phyloP scores from a whole-genome alignment of 208 protist genomes.

The Vickermania spadyakhi region DNA sequence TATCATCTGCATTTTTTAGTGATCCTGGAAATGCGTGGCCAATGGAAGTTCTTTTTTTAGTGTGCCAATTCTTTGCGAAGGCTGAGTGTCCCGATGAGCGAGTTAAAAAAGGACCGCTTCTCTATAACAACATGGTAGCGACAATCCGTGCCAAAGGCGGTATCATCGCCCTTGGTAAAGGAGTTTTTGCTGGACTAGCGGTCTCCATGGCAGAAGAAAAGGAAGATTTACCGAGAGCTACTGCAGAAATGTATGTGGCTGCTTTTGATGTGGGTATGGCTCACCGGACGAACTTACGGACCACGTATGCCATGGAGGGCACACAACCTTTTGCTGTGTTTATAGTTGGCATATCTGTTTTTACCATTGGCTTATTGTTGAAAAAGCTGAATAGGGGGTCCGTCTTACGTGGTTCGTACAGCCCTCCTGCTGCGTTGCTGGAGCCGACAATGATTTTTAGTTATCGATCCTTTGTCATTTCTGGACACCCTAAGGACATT shows the following conservation, averaged over 20 bases:
- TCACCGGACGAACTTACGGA: constrained; percentile 19
- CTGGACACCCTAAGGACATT: constrained; percentile 65
- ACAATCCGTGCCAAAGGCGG: too few species aligned
- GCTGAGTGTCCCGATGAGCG: constrained; percentile 8
- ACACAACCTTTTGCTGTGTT: constrained; percentile 38
- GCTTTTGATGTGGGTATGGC: constrained; percentile 52
- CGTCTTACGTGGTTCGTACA: constrained; percentile 9
- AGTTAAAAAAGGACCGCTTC: too few species aligned
- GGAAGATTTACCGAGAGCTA: constrained; percentile 24
- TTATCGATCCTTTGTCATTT: constrained; percentile 53
- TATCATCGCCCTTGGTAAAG: constrained; percentile 51
- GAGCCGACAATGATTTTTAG: constrained; percentile 28
- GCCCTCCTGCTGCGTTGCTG: not conserved
- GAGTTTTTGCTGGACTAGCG: constrained; percentile 53
- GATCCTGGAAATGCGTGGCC: constrained; percentile 62
- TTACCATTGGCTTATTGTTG: constrained; percentile 42
- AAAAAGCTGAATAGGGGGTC: constrained; percentile 42
- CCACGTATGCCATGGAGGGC: constrained; percentile 13
- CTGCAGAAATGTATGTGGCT: constrained; percentile 46
- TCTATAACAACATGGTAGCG: too few species aligned
- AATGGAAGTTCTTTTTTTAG: constrained; percentile 53
- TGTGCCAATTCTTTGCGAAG: constrained; percentile 60
- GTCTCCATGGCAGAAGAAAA: constrained; percentile 53
- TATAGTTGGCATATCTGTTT: constrained; percentile 63
- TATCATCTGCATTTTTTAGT: constrained; percentile 35